Percentiles rank a stretch among this genome's conserved stretches.
These are phyloP conservation scores for Chenopodium berlandieri DNA, from an alignment of 148 eudicot genomes.

Conservation along the genomic window DNA sequence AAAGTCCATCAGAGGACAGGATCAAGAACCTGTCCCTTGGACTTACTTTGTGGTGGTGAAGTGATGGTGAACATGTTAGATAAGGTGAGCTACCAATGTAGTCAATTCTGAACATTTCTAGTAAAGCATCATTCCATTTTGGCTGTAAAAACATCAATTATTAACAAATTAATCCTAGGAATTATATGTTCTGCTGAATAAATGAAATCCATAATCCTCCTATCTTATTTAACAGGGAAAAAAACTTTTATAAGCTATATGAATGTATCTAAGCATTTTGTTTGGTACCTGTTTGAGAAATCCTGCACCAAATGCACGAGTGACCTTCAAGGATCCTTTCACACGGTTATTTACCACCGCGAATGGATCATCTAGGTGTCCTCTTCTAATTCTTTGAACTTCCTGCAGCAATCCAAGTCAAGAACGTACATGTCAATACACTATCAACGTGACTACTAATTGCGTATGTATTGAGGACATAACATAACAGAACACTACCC, in stretches of 20 bases:
- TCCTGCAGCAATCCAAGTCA: slow-evolving; percentile 45
- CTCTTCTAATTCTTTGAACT: slow-evolving; percentile 64
- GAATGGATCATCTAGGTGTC: slow-evolving; percentile 71
- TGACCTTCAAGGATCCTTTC: slow-evolving; percentile 92
- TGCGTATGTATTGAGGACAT: neutral
- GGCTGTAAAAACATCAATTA: slow-evolving; percentile 44
- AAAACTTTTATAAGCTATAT: neutral
- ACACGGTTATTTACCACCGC: slow-evolving; percentile 80
- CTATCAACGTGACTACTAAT: too few species aligned
- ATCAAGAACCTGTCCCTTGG: slow-evolving; percentile 67
- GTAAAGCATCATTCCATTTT: slow-evolving; percentile 79
- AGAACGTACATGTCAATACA: neutral
- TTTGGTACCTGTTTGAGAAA: slow-evolving; percentile 87
- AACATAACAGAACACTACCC: slow-evolving; percentile 2
- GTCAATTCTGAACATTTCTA: slow-evolving; percentile 73
- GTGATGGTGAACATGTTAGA: slow-evolving; percentile 63
- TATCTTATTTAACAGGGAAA: neutral
- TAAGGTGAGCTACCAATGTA: slow-evolving; percentile 70
- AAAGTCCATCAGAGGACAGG: slow-evolving; percentile 89
- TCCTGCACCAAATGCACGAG: slow-evolving; percentile 97
- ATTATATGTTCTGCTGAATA: neutral
- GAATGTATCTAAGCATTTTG: neutral
- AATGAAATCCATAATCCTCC: neutral
- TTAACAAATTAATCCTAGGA: neutral
- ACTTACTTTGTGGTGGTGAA: slow-evolving; percentile 66